A percentile compares a stretch with the other conserved stretches of the same genome.
Evolutionary conservation across 768 basidiomycete genomes (phyloP).

Genomic region (Auricularia cornea): DNA sequence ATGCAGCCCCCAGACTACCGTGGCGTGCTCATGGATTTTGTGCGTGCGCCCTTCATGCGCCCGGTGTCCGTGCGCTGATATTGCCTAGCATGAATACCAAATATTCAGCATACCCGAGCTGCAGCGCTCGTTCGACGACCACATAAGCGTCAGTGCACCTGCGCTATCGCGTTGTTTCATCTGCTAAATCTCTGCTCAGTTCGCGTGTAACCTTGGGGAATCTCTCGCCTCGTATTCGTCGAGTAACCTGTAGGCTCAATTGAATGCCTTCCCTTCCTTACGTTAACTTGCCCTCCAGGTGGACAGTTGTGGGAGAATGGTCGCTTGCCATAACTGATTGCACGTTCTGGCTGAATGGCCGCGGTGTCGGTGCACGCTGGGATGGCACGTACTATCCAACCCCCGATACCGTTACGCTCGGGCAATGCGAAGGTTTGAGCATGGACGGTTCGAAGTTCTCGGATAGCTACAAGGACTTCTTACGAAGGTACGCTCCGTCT

Average conservation of each 20-base stretch:
- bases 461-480: conserved; percentile 49
- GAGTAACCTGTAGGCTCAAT: conserved; percentile 39
- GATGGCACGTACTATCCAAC: conserved; percentile 45
- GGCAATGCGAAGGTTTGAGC: conserved; percentile 54
- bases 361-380: conserved; percentile 62
- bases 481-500: conserved; percentile 44
- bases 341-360: conserved; percentile 71
- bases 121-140: conserved; percentile 43
- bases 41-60: conserved; percentile 13
- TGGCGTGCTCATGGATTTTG: conserved; percentile 60
- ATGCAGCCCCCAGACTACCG: conserved; percentile 43
- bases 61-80: background rate
- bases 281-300: too few relatives aligned
- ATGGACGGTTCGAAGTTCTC: conserved; percentile 53
- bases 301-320: conserved; percentile 78
- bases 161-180: background rate
- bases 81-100: conserved; percentile 58
- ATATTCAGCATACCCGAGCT: conserved; percentile 57
- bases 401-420: conserved; percentile 35
- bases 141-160: conserved; percentile 39
- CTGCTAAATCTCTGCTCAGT: conserved; percentile 22
- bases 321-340: conserved; percentile 68
- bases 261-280: background rate
- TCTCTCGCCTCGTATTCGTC: conserved; percentile 38
- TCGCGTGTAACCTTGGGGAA: conserved; percentile 45